A percentile compares a stretch with the other conserved stretches of the same genome.
phyloP scores from a whole-genome alignment of 208 protist species.

The Leishmania tropica region DNA sequence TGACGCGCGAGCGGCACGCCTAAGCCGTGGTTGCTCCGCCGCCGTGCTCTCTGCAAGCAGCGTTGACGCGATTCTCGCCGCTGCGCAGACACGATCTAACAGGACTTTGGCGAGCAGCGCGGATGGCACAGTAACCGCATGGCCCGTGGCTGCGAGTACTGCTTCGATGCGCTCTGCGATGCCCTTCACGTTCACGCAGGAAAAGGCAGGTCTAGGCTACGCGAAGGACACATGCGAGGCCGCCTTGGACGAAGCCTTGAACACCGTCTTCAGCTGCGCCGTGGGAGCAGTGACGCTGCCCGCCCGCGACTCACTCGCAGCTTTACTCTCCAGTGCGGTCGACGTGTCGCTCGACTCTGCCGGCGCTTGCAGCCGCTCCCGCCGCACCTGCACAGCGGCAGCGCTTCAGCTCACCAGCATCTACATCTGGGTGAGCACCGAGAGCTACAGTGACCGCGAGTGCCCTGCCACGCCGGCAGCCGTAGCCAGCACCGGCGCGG shows the following conservation, averaged over 20 bases:
- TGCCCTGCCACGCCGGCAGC: not conserved
- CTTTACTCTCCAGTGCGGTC: not conserved
- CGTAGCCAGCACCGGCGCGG: not conserved
- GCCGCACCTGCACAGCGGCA: not conserved
- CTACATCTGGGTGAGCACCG: conserved; percentile 18
- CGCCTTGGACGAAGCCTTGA: not conserved
- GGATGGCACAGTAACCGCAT: too few species aligned
- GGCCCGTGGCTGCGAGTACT: not conserved
- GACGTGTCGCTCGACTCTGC: conserved; percentile 4
- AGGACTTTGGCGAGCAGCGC: not conserved
- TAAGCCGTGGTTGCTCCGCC: conserved; percentile 26
- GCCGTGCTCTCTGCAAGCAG: conserved; percentile 15
- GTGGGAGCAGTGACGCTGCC: not conserved
- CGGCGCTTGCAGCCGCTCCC: not conserved
- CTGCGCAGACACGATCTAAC: not conserved
- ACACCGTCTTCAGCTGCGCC: not conserved
- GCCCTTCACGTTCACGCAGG: not conserved
- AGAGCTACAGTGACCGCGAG: not conserved
- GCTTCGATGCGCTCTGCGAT: not conserved
- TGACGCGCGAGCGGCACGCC: conserved; percentile 9
- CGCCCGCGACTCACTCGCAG: not conserved
- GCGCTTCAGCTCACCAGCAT: conserved; percentile 30
- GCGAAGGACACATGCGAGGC: not conserved
- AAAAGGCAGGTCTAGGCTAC: not conserved
- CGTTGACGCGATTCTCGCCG: conserved; percentile 4